Percentiles rank a stretch among this genome's conserved stretches.
phyloP scores from a whole-genome alignment of 257 asterid species.

The Misopates orontium region DNA sequence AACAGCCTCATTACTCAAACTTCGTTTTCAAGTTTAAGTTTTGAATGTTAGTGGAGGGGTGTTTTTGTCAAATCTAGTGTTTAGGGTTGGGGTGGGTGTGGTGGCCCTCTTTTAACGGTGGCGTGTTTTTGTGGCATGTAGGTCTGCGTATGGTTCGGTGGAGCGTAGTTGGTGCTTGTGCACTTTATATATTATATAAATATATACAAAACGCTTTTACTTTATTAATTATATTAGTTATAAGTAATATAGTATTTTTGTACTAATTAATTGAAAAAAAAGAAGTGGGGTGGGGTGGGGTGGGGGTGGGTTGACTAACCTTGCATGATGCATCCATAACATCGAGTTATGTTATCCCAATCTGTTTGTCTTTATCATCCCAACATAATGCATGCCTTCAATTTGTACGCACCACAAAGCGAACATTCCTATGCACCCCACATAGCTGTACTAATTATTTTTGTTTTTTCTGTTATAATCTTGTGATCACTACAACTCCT shows the following conservation, averaged over 20 bases:
- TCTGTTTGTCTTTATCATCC: conserved; percentile 37
- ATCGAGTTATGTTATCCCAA: conserved; percentile 24
- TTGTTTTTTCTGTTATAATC: conserved; percentile 4
- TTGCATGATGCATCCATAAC: conserved; percentile 32
- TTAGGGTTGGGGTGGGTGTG: conserved; percentile 9
- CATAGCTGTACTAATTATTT: conserved; percentile 22
- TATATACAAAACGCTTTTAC: conserved; percentile 1
- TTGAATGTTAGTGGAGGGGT: conserved; percentile 29
- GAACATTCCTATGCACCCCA: conserved; percentile 38
- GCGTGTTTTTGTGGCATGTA: conserved; percentile 58
- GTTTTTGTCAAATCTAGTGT: conserved; percentile 21
- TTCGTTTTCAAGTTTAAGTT: not conserved
- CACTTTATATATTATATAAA: conserved; percentile 20
- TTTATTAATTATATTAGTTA: not conserved
- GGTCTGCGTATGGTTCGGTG: conserved; percentile 54
- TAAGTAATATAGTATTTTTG: not conserved
- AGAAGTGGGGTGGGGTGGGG: conserved; percentile 15
- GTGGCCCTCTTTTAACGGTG: conserved; percentile 38
- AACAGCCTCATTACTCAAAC: not conserved
- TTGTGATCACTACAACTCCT: not conserved
- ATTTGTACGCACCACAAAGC: conserved; percentile 38
- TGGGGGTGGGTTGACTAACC: conserved; percentile 16
- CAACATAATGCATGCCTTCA: conserved; percentile 43
- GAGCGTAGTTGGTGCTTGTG: conserved; percentile 49
- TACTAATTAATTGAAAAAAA: conserved; percentile 10